Conservation (phyloP, 164 flowering plant species). For the Brasenia schreberi region DNA sequence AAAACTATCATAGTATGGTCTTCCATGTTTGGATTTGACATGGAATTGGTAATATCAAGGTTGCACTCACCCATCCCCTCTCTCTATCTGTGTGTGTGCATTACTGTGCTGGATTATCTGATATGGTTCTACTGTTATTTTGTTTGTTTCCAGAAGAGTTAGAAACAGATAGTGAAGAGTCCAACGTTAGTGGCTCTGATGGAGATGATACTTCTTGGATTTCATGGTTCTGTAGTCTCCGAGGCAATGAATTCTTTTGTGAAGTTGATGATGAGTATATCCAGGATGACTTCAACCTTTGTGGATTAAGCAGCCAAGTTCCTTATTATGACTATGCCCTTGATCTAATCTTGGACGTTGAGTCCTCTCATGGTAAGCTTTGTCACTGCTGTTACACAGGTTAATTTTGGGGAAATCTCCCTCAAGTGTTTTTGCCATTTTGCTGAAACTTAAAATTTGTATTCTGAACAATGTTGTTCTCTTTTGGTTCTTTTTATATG, state of each 20-base stretch:
- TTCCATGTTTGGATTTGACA: no score
- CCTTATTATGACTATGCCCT: slow-evolving; percentile 90
- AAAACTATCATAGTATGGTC: no score
- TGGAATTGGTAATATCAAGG: background rate
- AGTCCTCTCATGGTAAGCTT: slow-evolving; percentile 77
- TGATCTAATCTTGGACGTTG: slow-evolving; percentile 82
- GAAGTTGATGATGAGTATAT: slow-evolving; percentile 95
- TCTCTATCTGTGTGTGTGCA: background rate
- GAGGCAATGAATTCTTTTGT: slow-evolving; percentile 91
- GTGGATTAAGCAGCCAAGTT: slow-evolving; percentile 78
- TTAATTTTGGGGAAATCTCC: no score
- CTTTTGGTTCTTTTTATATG: no score
- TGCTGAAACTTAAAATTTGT: no score
- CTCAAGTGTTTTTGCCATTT: no score
- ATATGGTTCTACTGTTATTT: background rate
- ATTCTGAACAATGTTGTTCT: no score
- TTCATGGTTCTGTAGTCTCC: slow-evolving; percentile 87
- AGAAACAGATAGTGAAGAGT: slow-evolving; percentile 81
- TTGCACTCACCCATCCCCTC: no score
- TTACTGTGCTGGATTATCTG: background rate
- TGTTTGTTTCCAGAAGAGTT: slow-evolving; percentile 32
- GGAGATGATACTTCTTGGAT: slow-evolving; percentile 94
- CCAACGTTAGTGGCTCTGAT: slow-evolving; percentile 88
- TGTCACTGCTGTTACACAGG: background rate
- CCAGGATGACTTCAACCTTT: slow-evolving; percentile 87